These are phyloP conservation scores for Ochetophila trinervis DNA, from an alignment of 306 rosid genomes.

Conservation along the genomic window DNA sequence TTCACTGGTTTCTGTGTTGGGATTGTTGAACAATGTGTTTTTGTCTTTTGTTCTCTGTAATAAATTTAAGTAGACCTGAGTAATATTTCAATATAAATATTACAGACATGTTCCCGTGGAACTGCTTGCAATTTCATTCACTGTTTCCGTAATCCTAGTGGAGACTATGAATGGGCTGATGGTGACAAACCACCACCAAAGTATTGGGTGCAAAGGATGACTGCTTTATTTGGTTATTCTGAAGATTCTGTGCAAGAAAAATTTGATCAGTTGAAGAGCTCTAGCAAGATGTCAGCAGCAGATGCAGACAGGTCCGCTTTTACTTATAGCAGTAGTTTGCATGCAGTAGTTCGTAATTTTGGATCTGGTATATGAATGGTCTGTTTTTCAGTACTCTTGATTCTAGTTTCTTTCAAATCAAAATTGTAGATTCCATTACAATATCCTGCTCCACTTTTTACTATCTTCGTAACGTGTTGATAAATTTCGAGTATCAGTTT, in stretches of 20 bases:
- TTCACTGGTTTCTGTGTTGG: conserved; percentile 14
- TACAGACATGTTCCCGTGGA: conserved; percentile 88
- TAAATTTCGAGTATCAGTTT: no score
- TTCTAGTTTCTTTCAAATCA: neutral
- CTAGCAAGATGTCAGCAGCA: conserved; percentile 30
- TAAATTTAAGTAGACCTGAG: neutral
- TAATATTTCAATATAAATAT: neutral
- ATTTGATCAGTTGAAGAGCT: no score
- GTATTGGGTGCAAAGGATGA: conserved; percentile 76
- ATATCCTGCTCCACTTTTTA: no score
- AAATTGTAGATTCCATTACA: neutral
- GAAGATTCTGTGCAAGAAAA: conserved; percentile 39
- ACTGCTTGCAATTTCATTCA: conserved; percentile 94
- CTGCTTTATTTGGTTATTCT: conserved; percentile 70
- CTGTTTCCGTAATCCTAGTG: conserved; percentile 91
- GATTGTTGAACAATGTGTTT: neutral
- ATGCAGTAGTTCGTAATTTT: neutral
- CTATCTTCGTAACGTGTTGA: no score
- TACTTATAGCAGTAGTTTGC: neutral
- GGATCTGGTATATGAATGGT: neutral
- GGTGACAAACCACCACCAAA: conserved; percentile 80
- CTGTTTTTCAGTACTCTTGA: neutral
- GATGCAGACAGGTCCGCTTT: conserved; percentile 55
- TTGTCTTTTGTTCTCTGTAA: no score
- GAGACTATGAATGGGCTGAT: conserved; percentile 97